Percentiles rank a stretch among this genome's conserved stretches.
Evolutionary conservation across 139 green algal genomes (phyloP).

Genomic region (Nannochloris sp.): DNA sequence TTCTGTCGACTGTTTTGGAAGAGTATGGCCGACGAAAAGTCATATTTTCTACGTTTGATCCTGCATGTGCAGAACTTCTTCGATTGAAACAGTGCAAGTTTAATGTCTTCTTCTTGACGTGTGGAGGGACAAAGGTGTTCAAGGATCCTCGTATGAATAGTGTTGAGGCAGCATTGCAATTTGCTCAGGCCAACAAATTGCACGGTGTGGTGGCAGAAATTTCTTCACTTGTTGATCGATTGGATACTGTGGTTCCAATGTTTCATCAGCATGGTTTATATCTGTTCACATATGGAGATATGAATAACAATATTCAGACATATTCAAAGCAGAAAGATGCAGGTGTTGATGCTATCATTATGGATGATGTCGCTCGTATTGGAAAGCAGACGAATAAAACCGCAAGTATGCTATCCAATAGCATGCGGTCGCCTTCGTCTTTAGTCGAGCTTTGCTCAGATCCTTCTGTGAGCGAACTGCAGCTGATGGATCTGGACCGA

Average conservation of each 20-base stretch:
- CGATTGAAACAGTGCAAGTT: conserved; percentile 36
- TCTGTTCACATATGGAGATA: conserved; percentile 40
- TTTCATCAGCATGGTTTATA: conserved; percentile 33
- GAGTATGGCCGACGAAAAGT: conserved; percentile 21
- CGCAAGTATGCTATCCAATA: conserved; percentile 21
- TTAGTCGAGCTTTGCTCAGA: not conserved
- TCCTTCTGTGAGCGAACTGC: not conserved
- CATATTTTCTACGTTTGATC: conserved; percentile 45
- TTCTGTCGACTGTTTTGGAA: conserved; percentile 36
- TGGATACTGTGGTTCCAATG: conserved; percentile 21
- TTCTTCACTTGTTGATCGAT: conserved; percentile 14
- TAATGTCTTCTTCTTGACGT: conserved; percentile 43
- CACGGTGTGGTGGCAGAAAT: conserved; percentile 36
- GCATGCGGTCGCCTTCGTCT: conserved; percentile 18
- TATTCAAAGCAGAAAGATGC: conserved; percentile 27
- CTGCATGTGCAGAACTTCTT: conserved; percentile 33
- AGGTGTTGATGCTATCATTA: conserved; percentile 38
- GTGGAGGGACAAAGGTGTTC: conserved; percentile 35
- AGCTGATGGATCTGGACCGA: conserved; percentile 7
- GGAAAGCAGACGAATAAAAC: conserved; percentile 27
- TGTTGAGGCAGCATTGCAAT: conserved; percentile 34
- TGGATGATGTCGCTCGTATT: conserved; percentile 32
- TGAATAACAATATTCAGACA: conserved; percentile 26
- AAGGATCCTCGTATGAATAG: conserved; percentile 41
- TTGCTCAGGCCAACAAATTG: conserved; percentile 24